A percentile compares a stretch with the other conserved stretches of the same genome.
phyloP scores from a whole-genome alignment of 2,329 filamentous ascomycete species.

The Penicillium sp. region DNA sequence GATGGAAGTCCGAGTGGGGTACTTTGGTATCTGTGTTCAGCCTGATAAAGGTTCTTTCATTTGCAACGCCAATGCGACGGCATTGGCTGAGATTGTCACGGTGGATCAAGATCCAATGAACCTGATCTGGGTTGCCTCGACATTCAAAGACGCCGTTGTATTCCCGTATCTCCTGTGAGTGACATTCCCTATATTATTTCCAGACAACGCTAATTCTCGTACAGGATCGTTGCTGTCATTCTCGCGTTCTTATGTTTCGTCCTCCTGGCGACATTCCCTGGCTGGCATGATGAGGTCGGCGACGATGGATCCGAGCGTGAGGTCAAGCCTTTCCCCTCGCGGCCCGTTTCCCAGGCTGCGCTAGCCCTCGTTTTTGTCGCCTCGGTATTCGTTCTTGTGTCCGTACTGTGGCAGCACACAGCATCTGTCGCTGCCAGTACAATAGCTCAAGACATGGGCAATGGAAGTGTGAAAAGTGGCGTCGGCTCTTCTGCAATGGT shows the following conservation, averaged over 20 bases:
- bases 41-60: constrained; percentile 86
- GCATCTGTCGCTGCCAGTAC: constrained; percentile 92
- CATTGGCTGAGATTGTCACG: constrained; percentile 81
- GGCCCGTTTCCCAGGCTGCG: constrained; percentile 87
- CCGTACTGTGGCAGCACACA: constrained; percentile 68
- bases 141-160: constrained; percentile 98
- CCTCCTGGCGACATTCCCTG: constrained; percentile 91
- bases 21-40: constrained; percentile 96
- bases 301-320: constrained; percentile 78
- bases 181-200: neutral
- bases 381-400: constrained; percentile 64
- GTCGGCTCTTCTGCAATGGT: constrained; percentile 96
- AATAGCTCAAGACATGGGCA: constrained; percentile 88
- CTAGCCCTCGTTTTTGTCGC: constrained; percentile 83
- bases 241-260: constrained; percentile 96
- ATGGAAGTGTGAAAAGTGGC: constrained; percentile 80
- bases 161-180: constrained; percentile 93
- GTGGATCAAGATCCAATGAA: constrained; percentile 95
- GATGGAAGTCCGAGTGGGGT: constrained; percentile 88
- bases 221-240: constrained; percentile 91
- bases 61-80: constrained; percentile 95
- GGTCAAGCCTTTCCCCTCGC: constrained; percentile 89
- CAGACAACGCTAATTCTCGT: constrained; percentile 5
- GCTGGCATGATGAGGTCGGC: constrained; percentile 91
- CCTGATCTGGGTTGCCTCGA: constrained; percentile 91